A percentile compares a stretch with the other conserved stretches of the same genome.
phyloP scores from a whole-genome alignment of 2,329 filamentous ascomycete species.

The Talaromyces amestolkiae region DNA sequence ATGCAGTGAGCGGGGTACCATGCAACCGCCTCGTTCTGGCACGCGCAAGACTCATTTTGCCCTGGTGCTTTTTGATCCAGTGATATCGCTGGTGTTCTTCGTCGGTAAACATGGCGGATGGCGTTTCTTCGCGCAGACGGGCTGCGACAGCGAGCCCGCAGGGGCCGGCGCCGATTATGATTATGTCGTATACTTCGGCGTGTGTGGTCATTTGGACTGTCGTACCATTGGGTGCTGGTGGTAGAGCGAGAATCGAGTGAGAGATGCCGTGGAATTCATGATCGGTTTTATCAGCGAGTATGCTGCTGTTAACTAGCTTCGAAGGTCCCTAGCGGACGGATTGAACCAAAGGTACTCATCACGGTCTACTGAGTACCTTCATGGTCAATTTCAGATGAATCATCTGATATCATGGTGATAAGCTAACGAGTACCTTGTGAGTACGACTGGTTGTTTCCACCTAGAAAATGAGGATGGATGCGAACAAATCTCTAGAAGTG shows the following conservation, averaged over 20 bases:
- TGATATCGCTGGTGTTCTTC: slow-evolving; percentile 79
- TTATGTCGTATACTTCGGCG: slow-evolving; percentile 53
- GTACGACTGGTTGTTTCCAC: neutral
- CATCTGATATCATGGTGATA: neutral
- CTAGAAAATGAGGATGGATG: neutral
- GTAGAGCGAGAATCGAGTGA: no score
- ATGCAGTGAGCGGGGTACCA: neutral
- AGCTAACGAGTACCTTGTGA: slow-evolving; percentile 2
- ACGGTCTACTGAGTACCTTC: neutral
- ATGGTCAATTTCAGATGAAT: neutral
- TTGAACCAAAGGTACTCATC: slow-evolving; percentile 1
- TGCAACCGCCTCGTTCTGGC: neutral
- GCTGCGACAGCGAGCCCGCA: slow-evolving; percentile 72
- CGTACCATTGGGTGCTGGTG: no score
- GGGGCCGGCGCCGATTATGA: slow-evolving; percentile 72
- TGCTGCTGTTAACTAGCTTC: neutral
- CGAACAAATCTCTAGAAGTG: no score
- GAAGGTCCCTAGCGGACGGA: neutral
- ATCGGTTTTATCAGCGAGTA: neutral
- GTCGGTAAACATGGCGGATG: slow-evolving; percentile 77
- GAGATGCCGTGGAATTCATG: no score
- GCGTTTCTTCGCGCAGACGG: slow-evolving; percentile 68
- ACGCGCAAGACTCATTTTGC: slow-evolving; percentile 48
- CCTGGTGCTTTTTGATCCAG: slow-evolving; percentile 67
- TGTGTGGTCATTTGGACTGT: neutral